A percentile compares a stretch with the other conserved stretches of the same genome.
These are phyloP conservation scores for Leccinum sublutescens DNA, from an alignment of 768 basidiomycete genomes.

Conservation along the genomic window DNA sequence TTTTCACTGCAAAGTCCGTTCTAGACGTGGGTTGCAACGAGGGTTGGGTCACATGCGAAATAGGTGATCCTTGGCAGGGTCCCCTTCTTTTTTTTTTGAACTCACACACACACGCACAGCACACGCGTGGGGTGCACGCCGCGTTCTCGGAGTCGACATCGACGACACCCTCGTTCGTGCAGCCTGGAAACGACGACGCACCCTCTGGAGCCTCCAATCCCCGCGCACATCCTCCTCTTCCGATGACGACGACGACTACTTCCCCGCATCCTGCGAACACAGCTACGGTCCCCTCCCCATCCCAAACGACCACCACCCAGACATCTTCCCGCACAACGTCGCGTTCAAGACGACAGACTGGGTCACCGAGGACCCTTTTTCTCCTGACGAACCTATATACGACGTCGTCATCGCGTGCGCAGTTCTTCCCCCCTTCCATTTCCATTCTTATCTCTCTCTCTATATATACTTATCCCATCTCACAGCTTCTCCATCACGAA, in stretches of 20 bases:
- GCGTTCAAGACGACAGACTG: conserved; percentile 73
- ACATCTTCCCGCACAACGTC: conserved; percentile 76
- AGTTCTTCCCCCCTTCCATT: background rate
- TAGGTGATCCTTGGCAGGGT: conserved; percentile 46
- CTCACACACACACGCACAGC: conserved; percentile 39
- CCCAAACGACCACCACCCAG: conserved; percentile 35
- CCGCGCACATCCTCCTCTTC: conserved; percentile 1
- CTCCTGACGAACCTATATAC: conserved; percentile 61
- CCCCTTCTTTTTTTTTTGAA: background rate
- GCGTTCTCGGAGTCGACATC: conserved; percentile 83
- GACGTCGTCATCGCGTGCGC: conserved; percentile 79
- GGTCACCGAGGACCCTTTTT: conserved; percentile 52
- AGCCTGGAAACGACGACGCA: conserved; percentile 71
- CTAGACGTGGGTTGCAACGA: conserved; percentile 89
- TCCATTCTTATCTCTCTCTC: background rate
- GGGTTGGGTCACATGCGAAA: conserved; percentile 81
- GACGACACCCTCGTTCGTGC: conserved; percentile 70
- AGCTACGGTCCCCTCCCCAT: conserved; percentile 74
- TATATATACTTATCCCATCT: background rate
- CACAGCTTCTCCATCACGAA: conserved; percentile 73
- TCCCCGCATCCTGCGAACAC: conserved; percentile 75
- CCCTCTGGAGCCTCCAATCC: conserved; percentile 68
- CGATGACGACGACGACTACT: conserved; percentile 45
- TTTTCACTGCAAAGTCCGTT: conserved; percentile 58
- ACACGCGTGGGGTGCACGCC: conserved; percentile 58